Evolutionary conservation across 2,329 filamentous ascomycete genomes (phyloP), one percentile per base, ranked within the genome.

Genomic region (Aspergillus fischeri): DNA sequence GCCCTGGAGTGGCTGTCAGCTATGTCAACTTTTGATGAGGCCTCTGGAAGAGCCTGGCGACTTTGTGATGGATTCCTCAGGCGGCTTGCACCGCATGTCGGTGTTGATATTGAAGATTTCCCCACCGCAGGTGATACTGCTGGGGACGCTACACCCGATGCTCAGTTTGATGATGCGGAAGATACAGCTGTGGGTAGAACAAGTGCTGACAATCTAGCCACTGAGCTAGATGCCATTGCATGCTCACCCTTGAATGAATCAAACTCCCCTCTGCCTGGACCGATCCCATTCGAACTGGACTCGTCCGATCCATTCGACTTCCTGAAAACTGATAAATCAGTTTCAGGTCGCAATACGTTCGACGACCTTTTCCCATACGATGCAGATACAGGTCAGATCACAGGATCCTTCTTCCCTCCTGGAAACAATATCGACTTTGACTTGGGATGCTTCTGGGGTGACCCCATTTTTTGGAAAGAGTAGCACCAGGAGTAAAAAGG

Each of bases 401-500:
- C 70, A 0, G 70, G 70, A n/a, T 73, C 71, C 4, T 73, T 75
- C 53, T 75, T 75, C 58, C 71, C 71, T n/a, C 51, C 60, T 6
- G 64, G 61, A 24, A 51, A 60, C 4, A 69, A 65, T 27, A 45
- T 73, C 27, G 71, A 73, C 41, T 55, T 73, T 48, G 70, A 73
- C 25, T 56, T 73, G 56, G 67, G 65, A 1, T 71, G 67, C 59
- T 65, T 69, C 56, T 72, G 69, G 66, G 66, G 67, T 41, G 70
- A 70, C 56, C 63, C 69, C 6, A 60, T 69, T 8, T 69, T 61
- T 29, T 69, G 44, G 65, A 52, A 49, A 42, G 21, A 24, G 20
- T 28, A 38, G 41, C 44, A n/a, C 21, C 10, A 28, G 49, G 10
- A 54, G 52, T 14, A 50, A 25, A 28, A 32, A 49, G 50, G 47